Evolutionary conservation across 768 basidiomycete genomes (phyloP), one percentile per base, ranked within the genome.

Genomic region (Russula brevipes): DNA sequence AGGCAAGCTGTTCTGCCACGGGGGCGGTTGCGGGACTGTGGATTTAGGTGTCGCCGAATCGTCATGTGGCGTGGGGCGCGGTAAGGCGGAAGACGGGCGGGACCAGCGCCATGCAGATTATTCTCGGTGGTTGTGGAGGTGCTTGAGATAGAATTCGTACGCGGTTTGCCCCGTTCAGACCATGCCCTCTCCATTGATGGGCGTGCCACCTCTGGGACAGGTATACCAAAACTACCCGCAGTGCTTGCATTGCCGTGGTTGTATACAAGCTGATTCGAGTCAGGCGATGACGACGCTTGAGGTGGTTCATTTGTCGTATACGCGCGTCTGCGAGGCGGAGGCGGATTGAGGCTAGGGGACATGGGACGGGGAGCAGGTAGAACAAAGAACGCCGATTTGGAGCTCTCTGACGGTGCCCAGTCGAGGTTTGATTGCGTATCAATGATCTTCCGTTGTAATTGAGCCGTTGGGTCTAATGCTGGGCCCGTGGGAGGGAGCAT

Each of bases 31-130:
- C 7, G 66, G 30, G 8, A 60, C 39, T 17, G 67, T 49, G 5
- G 76, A 82, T 31, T 80, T 71, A 16, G 81, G 79, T 4, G 85
- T 83, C 35, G 83, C 79, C 16, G 86, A 85, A 6, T 84, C 86
- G 33, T 75, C 79, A 2, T 87, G 85, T 10, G 86, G 85, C 5
- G 81, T 81, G 54, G 78, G 71, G 52, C 80, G 78, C 24, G 81
- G 78, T 9, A 86, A 86, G 36, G 80, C 60, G 36, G 60, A 64
- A 19, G 72, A 71, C 57, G 73, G 73, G 16, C 73, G 69, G 3
- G 75, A 74, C 74, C 74, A 76, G 12, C 73, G 70, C 49, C 71
- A 69, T 5, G 71, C 69, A 16, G 70, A 57, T 67, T 33, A 53
- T 53, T 61, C 47, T 58, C 58, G 39, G 63, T 61, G 17, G 63